Evolutionary conservation across 345 rosid species (phyloP), one percentile per base, ranked within the genome.

Genomic region (Gossypium herbaceum): DNA sequence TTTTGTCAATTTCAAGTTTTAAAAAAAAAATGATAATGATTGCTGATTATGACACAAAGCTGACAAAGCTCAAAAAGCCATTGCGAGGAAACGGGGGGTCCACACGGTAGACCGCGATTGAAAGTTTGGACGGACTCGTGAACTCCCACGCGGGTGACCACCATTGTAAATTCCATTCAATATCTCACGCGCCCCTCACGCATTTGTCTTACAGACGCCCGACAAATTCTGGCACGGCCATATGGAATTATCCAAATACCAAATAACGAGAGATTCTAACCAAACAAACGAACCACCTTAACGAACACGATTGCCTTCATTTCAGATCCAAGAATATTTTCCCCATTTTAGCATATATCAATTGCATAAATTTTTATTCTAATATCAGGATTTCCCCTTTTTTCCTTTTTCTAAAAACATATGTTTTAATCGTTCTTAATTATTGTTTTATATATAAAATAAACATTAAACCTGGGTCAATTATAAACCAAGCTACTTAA

Each of bases 61-160:
- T 47, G n/a, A 66, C 34, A 9, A 45, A 45, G 55, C 22, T 8
- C 47, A 13, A 63, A 39, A 41, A 0, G 22, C n/a, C 4, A 6
- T 7, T 12, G 11, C 15, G 45, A 12, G 10, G 16, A 1, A 0
- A 19, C 9, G 48, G 13, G 55, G 79, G 76, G 76, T 24, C 82
- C 76, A 73, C 78, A 34, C 54, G 69, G 20, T 11, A 39, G 47
- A 43, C 62, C 34, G 73, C 65, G 75, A 59, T 63, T 77, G 10
- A 9, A 19, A 19, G 1, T 75, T 75, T 75, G 76, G 77, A 78
- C 57, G 59, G 81, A 73, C 47, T n/a, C 57, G 27, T 34, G 64
- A 51, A 25, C 79, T 17, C 44, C 82, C 79, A 77, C 69, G 80
- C 75, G 27, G 67, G 73, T 64, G 51, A 64, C 13, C 55, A 16